Percentiles rank a stretch among this genome's conserved stretches.
phyloP scores from a whole-genome alignment of 2,329 filamentous ascomycete species.

The Ceratocystis ficicola region DNA sequence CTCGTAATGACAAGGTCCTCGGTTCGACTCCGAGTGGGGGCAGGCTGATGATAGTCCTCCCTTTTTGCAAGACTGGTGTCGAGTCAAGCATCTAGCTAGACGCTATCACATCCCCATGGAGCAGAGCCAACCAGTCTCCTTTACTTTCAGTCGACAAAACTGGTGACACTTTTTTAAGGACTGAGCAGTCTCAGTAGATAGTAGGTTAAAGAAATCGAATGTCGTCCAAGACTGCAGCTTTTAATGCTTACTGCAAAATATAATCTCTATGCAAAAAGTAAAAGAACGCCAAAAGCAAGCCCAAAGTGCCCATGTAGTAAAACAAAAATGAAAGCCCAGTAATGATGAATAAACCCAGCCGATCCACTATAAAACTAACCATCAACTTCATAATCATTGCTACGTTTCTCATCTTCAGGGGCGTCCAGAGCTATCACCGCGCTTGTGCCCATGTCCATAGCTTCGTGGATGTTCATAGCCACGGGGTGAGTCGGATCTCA shows the following conservation, averaged over 20 bases:
- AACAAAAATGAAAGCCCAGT: not conserved
- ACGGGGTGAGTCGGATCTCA: not conserved
- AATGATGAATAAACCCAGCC: not conserved
- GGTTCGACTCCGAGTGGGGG: constrained; percentile 31
- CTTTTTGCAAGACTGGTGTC: too few relatives aligned
- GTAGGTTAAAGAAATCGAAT: too few relatives aligned
- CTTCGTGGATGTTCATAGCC: not conserved
- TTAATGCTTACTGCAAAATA: not conserved
- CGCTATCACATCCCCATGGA: too few relatives aligned
- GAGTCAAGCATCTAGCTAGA: too few relatives aligned
- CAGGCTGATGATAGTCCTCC: constrained; percentile 14
- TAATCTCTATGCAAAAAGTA: not conserved
- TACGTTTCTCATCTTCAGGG: not conserved
- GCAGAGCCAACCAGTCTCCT: too few relatives aligned
- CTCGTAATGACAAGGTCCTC: constrained; percentile 32
- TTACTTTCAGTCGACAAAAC: too few relatives aligned
- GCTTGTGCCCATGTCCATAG: not conserved
- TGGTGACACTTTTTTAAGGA: too few relatives aligned
- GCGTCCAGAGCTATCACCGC: not conserved
- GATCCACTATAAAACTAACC: not conserved
- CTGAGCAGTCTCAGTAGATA: too few relatives aligned
- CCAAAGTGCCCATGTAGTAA: not conserved
- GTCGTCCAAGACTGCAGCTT: not conserved
- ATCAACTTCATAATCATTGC: constrained; percentile 8
- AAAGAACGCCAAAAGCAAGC: not conserved